Percentiles rank a stretch among this genome's conserved stretches.
Conservation (phyloP, 2,329 filamentous ascomycete genomes). For the Penicillium occitanis region DNA sequence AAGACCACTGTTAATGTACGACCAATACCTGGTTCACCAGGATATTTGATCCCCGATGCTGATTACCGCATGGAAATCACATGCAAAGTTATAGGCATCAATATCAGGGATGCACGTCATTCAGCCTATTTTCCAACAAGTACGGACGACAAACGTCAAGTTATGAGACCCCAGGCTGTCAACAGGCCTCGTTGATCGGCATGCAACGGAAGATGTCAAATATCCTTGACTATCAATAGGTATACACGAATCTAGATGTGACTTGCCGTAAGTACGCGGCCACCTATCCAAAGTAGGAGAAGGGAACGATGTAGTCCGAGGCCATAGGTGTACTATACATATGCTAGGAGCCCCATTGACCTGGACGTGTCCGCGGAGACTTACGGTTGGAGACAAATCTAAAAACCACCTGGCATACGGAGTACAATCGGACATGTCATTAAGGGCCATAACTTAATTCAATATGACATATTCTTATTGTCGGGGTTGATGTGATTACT, state of each 20-base stretch:
- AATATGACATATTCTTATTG: background rate
- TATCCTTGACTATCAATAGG: background rate
- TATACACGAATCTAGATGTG: background rate
- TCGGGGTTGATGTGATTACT: background rate
- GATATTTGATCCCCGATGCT: background rate
- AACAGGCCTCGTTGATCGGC: background rate
- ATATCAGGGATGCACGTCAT: background rate
- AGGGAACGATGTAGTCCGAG: background rate
- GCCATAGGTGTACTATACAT: background rate
- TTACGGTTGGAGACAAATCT: background rate
- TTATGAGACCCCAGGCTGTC: background rate
- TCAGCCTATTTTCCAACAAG: background rate
- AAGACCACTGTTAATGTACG: background rate
- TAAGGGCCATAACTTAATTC: background rate
- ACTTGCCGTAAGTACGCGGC: background rate
- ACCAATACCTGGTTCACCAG: background rate
- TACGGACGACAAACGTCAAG: background rate
- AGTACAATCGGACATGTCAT: constrained; percentile 2
- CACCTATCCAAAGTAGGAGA: background rate
- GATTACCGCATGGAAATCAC: background rate
- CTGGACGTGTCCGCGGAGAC: background rate
- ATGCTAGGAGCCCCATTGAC: background rate
- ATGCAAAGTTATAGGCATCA: background rate
- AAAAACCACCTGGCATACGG: background rate
- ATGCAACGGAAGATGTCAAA: background rate